These are phyloP conservation scores for Wilcoxina mikolae DNA, from an alignment of 495 filamentous ascomycete genomes.

Conservation along the genomic window DNA sequence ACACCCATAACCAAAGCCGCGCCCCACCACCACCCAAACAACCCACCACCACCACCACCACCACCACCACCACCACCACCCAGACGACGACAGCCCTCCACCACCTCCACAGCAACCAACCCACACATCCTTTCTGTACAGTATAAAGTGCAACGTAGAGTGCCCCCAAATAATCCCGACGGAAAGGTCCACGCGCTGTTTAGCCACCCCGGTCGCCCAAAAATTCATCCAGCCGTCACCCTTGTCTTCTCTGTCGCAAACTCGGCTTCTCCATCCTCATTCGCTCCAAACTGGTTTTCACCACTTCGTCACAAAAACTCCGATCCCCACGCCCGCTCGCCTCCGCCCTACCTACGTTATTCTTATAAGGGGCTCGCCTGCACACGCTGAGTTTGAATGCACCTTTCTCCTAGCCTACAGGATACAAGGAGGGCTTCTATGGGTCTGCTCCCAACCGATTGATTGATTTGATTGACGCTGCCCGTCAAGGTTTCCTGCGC, in stretches of 20 bases:
- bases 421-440: slow-evolving; percentile 1
- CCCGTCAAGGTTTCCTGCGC: too few relatives aligned
- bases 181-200: background rate
- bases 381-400: background rate
- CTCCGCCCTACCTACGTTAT: background rate
- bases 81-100: too few relatives aligned
- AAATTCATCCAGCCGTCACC: background rate
- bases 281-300: slow-evolving; percentile 3
- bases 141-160: too few relatives aligned
- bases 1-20: too few relatives aligned
- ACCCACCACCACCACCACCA: background rate
- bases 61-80: too few relatives aligned
- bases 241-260: background rate
- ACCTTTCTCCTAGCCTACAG: background rate
- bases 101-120: too few relatives aligned
- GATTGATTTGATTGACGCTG: too few relatives aligned
- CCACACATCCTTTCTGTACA: too few relatives aligned
- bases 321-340: background rate
- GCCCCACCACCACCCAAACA: too few relatives aligned
- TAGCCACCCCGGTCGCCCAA: background rate
- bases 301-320: background rate
- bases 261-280: background rate
- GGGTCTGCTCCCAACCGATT: slow-evolving; percentile 3
- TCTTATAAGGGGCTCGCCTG: background rate
- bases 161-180: too few relatives aligned